phyloP scores from a whole-genome alignment of 2,329 filamentous ascomycete genomes.

The Elsinoe australis region DNA sequence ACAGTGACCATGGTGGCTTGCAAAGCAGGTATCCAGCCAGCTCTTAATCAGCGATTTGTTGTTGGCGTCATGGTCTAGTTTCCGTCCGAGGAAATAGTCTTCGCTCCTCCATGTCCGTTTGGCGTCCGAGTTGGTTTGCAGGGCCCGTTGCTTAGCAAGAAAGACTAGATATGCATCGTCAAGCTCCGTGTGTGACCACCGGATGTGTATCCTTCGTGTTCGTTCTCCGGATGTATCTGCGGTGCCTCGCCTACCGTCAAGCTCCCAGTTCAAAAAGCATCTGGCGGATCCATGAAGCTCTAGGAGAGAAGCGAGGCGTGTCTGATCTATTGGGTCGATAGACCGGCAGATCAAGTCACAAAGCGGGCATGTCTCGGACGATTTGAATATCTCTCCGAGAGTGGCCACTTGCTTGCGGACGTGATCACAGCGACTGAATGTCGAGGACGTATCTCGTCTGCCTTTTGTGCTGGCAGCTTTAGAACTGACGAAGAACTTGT shows the following conservation, averaged over 20 bases:
- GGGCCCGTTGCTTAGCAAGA: neutral
- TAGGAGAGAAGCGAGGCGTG: neutral
- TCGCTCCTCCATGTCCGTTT: neutral
- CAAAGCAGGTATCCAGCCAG: constrained; percentile 6
- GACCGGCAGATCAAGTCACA: neutral
- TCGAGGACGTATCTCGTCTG: neutral
- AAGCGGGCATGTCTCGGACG: neutral
- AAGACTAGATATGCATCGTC: constrained; percentile 1
- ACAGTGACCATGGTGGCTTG: neutral
- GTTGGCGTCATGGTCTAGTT: neutral
- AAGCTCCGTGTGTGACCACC: neutral
- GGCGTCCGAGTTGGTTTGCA: neutral
- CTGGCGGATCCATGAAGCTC: neutral
- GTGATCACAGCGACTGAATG: neutral
- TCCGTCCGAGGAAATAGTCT: constrained; percentile 1
- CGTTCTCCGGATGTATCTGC: neutral
- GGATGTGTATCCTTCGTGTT: constrained; percentile 6
- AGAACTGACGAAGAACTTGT: constrained; percentile 3
- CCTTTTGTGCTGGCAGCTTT: too few relatives aligned
- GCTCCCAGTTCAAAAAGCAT: constrained; percentile 2
- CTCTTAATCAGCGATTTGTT: constrained; percentile 3
- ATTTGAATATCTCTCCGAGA: neutral
- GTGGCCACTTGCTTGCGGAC: neutral
- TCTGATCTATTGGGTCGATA: neutral
- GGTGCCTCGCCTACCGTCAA: neutral